Evolutionary conservation across 140 eudicot genomes (phyloP).

Genomic region (Senecio squalidus): DNA sequence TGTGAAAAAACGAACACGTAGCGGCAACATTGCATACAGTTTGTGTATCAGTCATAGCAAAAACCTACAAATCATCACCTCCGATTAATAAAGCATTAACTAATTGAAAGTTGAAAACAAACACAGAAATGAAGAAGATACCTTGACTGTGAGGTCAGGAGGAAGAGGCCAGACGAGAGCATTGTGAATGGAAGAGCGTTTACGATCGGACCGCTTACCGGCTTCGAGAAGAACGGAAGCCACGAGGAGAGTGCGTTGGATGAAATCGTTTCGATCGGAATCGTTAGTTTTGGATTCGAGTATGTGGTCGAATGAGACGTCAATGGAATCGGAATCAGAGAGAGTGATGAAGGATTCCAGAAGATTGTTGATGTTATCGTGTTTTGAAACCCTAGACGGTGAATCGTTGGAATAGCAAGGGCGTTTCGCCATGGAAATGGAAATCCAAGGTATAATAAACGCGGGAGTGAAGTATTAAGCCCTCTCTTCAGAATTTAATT

Average conservation of each 20-base stretch:
- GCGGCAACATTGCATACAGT: conserved; percentile 65
- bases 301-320: conserved; percentile 40
- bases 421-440: background rate
- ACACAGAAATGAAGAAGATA: conserved; percentile 1
- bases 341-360: background rate
- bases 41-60: conserved; percentile 65
- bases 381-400: too few relatives aligned
- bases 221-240: conserved; percentile 57
- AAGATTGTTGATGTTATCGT: background rate
- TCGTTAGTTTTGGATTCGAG: conserved; percentile 42
- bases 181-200: conserved; percentile 48
- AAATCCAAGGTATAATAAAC: too few relatives aligned
- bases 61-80: conserved; percentile 48
- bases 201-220: conserved; percentile 53
- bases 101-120: background rate
- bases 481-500: too few relatives aligned
- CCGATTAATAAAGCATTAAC: background rate
- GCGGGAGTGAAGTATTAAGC: too few relatives aligned
- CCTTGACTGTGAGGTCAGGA: conserved; percentile 68
- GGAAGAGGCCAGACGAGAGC: conserved; percentile 65
- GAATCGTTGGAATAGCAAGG: background rate
- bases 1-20: conserved; percentile 56
- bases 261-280: conserved; percentile 42
- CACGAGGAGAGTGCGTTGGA: conserved; percentile 56
- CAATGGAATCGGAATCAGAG: conserved; percentile 38